phyloP scores from a whole-genome alignment of 192 early-diverging fungal species.

The Rhizophagus prolifer region DNA sequence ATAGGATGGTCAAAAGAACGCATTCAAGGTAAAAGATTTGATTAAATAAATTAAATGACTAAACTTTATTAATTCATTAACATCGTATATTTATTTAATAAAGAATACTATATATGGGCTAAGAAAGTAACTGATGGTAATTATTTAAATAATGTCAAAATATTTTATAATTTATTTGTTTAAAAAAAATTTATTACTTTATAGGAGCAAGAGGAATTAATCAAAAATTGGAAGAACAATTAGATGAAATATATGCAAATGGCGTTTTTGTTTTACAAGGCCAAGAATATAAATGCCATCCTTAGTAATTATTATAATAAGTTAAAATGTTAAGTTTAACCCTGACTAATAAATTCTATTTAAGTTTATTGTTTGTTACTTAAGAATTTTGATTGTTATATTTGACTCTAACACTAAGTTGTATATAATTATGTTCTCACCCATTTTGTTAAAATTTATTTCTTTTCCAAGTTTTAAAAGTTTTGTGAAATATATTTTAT shows the following conservation, averaged over 20 bases:
- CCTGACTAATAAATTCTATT: no score
- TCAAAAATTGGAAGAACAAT: constrained; percentile 39
- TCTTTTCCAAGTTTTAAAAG: no score
- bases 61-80: neutral
- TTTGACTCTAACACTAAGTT: no score
- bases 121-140: constrained; percentile 58
- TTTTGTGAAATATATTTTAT: no score
- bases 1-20: constrained; percentile 52
- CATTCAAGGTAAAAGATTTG: constrained; percentile 29
- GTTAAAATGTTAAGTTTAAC: no score
- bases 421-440: no score
- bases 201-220: constrained; percentile 44
- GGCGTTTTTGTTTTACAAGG: constrained; percentile 36
- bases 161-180: neutral
- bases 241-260: constrained; percentile 46
- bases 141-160: neutral
- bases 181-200: neutral
- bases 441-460: no score
- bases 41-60: no score
- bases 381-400: no score
- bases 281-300: constrained; percentile 25
- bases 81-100: neutral
- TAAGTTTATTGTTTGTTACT: no score
- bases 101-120: constrained; percentile 61
- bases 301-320: neutral